phyloP scores from a whole-genome alignment of 164 flowering plant species.

The Echeveria elegans region DNA sequence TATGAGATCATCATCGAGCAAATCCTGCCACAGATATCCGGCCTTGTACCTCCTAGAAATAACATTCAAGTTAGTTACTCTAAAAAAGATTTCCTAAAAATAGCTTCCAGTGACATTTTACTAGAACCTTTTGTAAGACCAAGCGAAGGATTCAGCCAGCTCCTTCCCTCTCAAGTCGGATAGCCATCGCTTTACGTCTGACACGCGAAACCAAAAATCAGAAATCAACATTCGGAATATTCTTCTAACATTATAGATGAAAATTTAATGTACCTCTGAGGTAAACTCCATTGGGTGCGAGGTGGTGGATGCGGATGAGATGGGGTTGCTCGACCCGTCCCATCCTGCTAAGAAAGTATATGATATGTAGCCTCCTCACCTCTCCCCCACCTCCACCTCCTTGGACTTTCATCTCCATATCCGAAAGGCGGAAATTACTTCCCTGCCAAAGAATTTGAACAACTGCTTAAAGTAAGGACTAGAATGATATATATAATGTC shows the following conservation, averaged over 20 bases:
- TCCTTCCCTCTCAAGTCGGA: slow-evolving; percentile 66
- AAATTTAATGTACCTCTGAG: slow-evolving; percentile 31
- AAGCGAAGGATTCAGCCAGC: slow-evolving; percentile 65
- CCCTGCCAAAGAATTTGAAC: background rate
- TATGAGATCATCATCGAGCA: slow-evolving; percentile 57
- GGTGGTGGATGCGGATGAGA: slow-evolving; percentile 63
- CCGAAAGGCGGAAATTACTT: background rate
- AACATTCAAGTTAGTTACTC: background rate
- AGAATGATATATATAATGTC: background rate
- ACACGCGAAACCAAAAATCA: background rate
- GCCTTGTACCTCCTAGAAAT: slow-evolving; percentile 50
- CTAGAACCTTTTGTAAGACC: slow-evolving; percentile 82
- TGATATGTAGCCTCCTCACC: slow-evolving; percentile 46
- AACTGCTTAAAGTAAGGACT: background rate
- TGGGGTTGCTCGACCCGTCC: slow-evolving; percentile 72
- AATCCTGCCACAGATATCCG: slow-evolving; percentile 74
- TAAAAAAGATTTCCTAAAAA: background rate
- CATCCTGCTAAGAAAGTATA: slow-evolving; percentile 57
- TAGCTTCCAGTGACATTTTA: background rate
- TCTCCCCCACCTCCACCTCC: slow-evolving; percentile 28
- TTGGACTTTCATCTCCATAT: slow-evolving; percentile 5
- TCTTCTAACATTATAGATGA: background rate
- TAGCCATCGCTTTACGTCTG: slow-evolving; percentile 82
- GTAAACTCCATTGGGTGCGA: slow-evolving; percentile 36
- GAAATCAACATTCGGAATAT: background rate